Conservation (phyloP, 495 filamentous ascomycete species). For the Penicillium ucsense region DNA sequence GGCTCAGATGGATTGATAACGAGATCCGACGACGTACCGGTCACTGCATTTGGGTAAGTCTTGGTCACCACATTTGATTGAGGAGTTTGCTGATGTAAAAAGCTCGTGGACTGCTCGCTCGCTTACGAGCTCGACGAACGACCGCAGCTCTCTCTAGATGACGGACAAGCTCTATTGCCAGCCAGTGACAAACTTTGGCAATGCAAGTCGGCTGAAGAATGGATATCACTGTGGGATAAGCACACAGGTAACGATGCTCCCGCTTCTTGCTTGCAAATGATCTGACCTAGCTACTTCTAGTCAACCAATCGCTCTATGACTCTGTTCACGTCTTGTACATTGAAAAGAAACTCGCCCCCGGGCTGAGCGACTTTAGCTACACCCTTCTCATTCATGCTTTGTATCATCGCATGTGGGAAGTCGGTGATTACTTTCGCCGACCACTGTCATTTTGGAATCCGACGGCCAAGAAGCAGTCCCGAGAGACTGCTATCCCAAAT, state of each 20-base stretch:
- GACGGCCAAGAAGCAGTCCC: constrained; percentile 34
- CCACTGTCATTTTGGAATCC: constrained; percentile 42
- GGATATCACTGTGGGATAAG: constrained; percentile 26
- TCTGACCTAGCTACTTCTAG: constrained; percentile 6
- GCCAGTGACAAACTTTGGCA: constrained; percentile 40
- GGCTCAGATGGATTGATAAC: constrained; percentile 21
- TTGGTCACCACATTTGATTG: neutral
- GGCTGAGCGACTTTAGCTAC: constrained; percentile 38
- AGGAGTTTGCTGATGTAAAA: constrained; percentile 1
- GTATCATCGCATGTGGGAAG: constrained; percentile 43
- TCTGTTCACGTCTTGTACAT: constrained; percentile 39
- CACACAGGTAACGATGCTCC: constrained; percentile 12
- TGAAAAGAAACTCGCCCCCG: constrained; percentile 36
- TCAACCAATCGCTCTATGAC: constrained; percentile 31
- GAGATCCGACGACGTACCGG: constrained; percentile 33
- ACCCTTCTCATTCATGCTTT: constrained; percentile 42
- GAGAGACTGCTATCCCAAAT: constrained; percentile 25
- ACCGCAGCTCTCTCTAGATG: constrained; percentile 30
- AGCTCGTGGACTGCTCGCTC: constrained; percentile 39
- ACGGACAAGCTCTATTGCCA: constrained; percentile 34
- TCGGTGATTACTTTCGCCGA: constrained; percentile 35
- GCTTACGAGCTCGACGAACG: constrained; percentile 32
- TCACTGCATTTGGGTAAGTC: constrained; percentile 37
- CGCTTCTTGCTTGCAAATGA: neutral
- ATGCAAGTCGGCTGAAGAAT: constrained; percentile 24